Evolutionary conservation across 805 yeast genomes (phyloP), one percentile per base, ranked within the genome.

Genomic region (Candida silvatica): DNA sequence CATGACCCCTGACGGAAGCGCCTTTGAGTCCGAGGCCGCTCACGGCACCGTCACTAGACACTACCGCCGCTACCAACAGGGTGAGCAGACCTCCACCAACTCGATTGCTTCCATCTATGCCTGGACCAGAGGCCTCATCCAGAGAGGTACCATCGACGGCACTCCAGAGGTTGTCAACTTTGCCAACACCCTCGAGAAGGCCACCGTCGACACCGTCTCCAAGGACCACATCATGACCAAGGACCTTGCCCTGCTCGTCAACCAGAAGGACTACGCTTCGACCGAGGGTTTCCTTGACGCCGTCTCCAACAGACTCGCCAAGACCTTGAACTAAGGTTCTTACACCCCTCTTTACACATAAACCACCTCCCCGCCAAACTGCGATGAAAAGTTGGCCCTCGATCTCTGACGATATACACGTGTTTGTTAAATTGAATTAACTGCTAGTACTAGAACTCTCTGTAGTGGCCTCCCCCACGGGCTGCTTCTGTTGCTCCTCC

Each of bases 21-120:
- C 87, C n/a, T 82, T 78, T 48, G 92, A 82, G 64, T 69, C 82
- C 40, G 92, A 82, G 58, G 90, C 90, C 40, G 92, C 92, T 23
- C 92, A 82, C 52, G 92, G 92, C 48, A 82, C 92, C 14, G 92
- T 82, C 43, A 82, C 92, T 22, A 77, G 92, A 71, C 92, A 82
- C 54, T 82, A 66, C 64, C 78, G 90, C 71, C 82, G 75, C 58
- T 76, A 78, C 49, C 90, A 82, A 61, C 74, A 74, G 52, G 90
- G 90, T 42, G 77, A 80, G 54, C 85, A 80, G 56, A 82, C 92
- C 6, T 80, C 88, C 4, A 82, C 92, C 36, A 82, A 82, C 62
- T 81, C 92, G 6, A 82, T 82, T 58, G 92, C 92, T 4, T 79
- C 87, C 15, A 82, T 82, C 39, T 82, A 80, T 48, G 92, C 92